These are phyloP conservation scores for Licmophora abbreviata DNA, from an alignment of 108 stramenopile genomes.

Conservation along the genomic window DNA sequence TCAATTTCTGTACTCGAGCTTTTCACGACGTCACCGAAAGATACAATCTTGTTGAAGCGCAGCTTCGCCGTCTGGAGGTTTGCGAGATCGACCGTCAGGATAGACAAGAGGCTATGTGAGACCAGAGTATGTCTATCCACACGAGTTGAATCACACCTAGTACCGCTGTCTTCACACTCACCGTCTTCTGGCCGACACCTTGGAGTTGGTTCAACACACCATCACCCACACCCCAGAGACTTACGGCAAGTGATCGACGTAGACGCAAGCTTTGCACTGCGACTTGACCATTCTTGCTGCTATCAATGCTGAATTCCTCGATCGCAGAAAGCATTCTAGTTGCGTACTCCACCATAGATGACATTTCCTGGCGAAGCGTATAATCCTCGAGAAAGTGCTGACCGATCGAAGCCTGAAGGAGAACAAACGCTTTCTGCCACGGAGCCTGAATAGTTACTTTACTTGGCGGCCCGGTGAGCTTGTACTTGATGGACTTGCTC, in stretches of 20 bases:
- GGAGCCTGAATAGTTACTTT: slow-evolving; percentile 69
- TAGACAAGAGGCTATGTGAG: neutral
- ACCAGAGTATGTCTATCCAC: too few relatives aligned
- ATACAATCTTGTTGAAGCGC: slow-evolving; percentile 33
- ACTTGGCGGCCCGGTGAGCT: slow-evolving; percentile 62
- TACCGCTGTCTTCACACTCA: too few relatives aligned
- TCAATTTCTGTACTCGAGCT: slow-evolving; percentile 35
- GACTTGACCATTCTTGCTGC: slow-evolving; percentile 53
- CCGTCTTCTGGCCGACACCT: slow-evolving; percentile 45
- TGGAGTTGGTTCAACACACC: slow-evolving; percentile 75
- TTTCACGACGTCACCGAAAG: slow-evolving; percentile 65
- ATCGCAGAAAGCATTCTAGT: slow-evolving; percentile 55
- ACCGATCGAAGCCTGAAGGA: slow-evolving; percentile 73
- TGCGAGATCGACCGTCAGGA: too few relatives aligned
- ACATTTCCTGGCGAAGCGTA: slow-evolving; percentile 67
- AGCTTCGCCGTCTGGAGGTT: slow-evolving; percentile 42
- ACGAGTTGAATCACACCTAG: too few relatives aligned
- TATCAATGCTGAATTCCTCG: slow-evolving; percentile 65
- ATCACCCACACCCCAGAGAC: slow-evolving; percentile 57
- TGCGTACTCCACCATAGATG: slow-evolving; percentile 40
- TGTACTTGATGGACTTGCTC: slow-evolving; percentile 65
- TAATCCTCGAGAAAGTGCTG: slow-evolving; percentile 49
- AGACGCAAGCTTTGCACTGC: slow-evolving; percentile 45
- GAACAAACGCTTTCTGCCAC: slow-evolving; percentile 71
- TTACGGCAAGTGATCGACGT: slow-evolving; percentile 41